Percentiles rank a stretch among this genome's conserved stretches.
These are phyloP conservation scores for Auricularia sp. DNA, from an alignment of 768 basidiomycete genomes.

Conservation along the genomic window DNA sequence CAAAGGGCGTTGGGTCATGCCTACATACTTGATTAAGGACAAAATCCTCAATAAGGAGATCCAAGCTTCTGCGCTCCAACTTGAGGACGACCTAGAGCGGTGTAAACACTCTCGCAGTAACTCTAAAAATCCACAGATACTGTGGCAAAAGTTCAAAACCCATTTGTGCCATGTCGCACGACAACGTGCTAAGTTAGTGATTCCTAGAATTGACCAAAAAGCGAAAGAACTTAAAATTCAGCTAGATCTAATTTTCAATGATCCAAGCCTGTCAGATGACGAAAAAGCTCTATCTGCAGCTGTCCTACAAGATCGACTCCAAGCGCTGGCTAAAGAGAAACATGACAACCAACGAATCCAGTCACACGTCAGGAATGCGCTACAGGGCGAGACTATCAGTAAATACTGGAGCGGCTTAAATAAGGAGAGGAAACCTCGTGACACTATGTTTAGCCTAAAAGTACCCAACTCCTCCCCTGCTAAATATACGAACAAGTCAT, in stretches of 20 bases:
- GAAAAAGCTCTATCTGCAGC: neutral
- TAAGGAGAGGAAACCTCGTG: neutral
- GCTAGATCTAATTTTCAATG: no score
- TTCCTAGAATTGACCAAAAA: no score
- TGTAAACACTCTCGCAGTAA: neutral
- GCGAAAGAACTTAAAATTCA: no score
- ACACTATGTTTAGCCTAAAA: neutral
- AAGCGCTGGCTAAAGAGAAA: neutral
- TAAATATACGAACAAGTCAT: neutral
- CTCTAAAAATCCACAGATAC: neutral
- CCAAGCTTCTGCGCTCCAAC: neutral
- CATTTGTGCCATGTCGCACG: neutral
- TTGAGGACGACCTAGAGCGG: neutral
- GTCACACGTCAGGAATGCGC: neutral
- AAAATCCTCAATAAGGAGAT: neutral
- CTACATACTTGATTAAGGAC: neutral
- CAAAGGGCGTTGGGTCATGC: neutral
- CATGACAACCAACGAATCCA: no score
- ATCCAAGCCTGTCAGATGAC: neutral
- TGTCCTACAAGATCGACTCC: neutral
- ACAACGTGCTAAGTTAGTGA: neutral
- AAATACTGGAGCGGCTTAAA: neutral
- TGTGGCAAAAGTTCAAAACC: neutral
- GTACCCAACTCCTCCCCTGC: no score
- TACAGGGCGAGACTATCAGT: neutral